Percentiles rank a stretch among this genome's conserved stretches.
Evolutionary conservation across 2,329 filamentous ascomycete species (phyloP).

Genomic region (Aspergillus jensenii): DNA sequence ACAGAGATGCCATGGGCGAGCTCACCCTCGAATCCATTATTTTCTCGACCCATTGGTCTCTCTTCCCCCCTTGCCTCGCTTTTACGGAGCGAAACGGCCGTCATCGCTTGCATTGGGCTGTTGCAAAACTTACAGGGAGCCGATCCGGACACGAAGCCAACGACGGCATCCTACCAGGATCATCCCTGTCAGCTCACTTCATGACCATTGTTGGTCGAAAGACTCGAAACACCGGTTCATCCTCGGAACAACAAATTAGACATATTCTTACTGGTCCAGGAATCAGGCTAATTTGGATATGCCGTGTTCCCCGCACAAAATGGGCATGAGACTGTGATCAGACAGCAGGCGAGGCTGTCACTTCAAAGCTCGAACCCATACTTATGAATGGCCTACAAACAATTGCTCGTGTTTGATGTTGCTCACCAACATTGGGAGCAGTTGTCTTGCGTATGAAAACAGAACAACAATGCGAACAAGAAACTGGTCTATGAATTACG

Average conservation of each 20-base stretch:
- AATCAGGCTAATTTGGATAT: conserved; percentile 8
- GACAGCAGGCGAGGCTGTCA: neutral
- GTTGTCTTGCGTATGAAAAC: neutral
- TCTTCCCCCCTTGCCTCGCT: neutral
- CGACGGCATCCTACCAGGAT: neutral
- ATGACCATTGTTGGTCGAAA: conserved; percentile 2
- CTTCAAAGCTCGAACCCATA: neutral
- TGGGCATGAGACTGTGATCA: neutral
- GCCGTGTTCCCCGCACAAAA: conserved; percentile 10
- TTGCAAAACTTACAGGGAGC: neutral
- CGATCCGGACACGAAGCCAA: neutral
- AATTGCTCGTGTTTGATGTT: neutral
- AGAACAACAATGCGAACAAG: too few species aligned
- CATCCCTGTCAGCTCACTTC: conserved; percentile 4
- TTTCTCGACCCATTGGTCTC: neutral
- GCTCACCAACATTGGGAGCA: neutral
- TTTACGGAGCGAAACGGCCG: neutral
- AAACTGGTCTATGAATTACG: too few species aligned
- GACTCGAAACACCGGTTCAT: conserved; percentile 6
- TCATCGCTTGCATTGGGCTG: conserved; percentile 2
- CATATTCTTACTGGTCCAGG: conserved; percentile 2
- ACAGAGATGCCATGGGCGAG: neutral
- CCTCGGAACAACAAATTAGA: neutral
- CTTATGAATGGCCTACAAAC: neutral
- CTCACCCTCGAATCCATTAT: neutral